Base-by-base conservation (phyloP, 805 yeast species). In the Zygoascus biomembranicola region DNA sequence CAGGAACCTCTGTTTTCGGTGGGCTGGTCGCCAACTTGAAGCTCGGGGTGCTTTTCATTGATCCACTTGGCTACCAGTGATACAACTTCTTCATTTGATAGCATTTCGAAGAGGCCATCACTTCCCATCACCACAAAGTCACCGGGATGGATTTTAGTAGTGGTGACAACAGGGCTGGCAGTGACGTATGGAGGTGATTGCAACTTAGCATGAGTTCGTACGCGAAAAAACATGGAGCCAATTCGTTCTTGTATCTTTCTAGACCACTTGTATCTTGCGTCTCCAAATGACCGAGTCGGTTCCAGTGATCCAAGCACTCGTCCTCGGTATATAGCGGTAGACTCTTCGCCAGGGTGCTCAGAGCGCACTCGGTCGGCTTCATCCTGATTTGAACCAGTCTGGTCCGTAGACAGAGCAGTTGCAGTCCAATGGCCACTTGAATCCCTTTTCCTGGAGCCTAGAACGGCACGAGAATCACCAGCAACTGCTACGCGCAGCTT, bases 241-340 rank as follows among this genome's bases (percentile, higher is more conserved):
- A 87, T 76, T 54, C 77, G 72, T 48, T 84, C 84, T 63, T 95
- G 97, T 53, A 88, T 77, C 20, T 83, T 81, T 39, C 75, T 74
- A 32, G 90, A 80, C 75, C 95, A 78, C 66, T 94, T 94, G 66
- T 89, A 94, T 57, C 97, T 79, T 55, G 96, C 95, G 69, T 94
- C 99, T 48, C 99, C 99, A 74, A 94, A 94, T 1, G 98, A 96
- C 63, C 99, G 77, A 0, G 96, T 81, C 13, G 99, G 99, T 69
- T 94, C 98, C 57, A 94, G 77, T 10, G 94, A 82, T 0, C 99
- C 99, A 60, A 94, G 76, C 10, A 94, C 87, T 63, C 99, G 80
- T 4, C 98, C 99, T 57, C 87, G 81, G 59, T 86, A 77, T 37
- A 92, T 78, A 45, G 84, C 95, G 50, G 83, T 81, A 39, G 65